A percentile compares a stretch with the other conserved stretches of the same genome.
These are phyloP conservation scores for Candida pini DNA, from an alignment of 805 yeast species.

Conservation along the genomic window DNA sequence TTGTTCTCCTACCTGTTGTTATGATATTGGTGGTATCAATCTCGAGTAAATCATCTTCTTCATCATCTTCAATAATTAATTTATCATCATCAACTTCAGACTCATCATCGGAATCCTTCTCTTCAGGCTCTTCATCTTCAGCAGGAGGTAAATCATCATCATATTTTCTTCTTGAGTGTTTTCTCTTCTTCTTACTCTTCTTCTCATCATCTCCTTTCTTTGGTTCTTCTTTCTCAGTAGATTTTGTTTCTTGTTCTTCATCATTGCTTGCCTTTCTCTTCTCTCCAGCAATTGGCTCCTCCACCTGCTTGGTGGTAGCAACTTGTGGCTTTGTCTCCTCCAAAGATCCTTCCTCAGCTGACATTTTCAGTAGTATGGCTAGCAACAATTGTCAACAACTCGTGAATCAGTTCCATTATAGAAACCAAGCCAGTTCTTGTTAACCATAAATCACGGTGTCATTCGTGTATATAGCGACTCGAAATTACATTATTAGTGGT, in stretches of 20 bases:
- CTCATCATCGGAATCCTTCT: slow-evolving; percentile 30
- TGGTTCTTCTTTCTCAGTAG: slow-evolving; percentile 29
- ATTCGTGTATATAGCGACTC: no score
- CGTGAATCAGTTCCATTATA: no score
- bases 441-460: no score
- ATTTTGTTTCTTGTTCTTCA: slow-evolving; percentile 28
- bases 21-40: slow-evolving; percentile 82
- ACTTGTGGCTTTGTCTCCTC: background rate
- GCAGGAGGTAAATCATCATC: slow-evolving; percentile 19
- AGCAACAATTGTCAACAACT: no score
- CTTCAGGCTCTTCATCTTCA: slow-evolving; percentile 17
- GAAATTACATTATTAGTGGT: no score
- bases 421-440: no score
- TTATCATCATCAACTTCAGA: slow-evolving; percentile 45
- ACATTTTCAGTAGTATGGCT: no score
- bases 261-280: background rate
- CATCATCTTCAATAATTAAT: slow-evolving; percentile 51
- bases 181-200: slow-evolving; percentile 21
- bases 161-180: slow-evolving; percentile 17
- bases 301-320: background rate
- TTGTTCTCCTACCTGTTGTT: slow-evolving; percentile 79
- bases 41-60: slow-evolving; percentile 74
- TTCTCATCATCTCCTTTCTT: slow-evolving; percentile 5
- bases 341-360: no score
- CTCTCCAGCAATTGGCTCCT: background rate